Conservation (phyloP, 768 basidiomycete species). For the Hortiboletus campestris region DNA sequence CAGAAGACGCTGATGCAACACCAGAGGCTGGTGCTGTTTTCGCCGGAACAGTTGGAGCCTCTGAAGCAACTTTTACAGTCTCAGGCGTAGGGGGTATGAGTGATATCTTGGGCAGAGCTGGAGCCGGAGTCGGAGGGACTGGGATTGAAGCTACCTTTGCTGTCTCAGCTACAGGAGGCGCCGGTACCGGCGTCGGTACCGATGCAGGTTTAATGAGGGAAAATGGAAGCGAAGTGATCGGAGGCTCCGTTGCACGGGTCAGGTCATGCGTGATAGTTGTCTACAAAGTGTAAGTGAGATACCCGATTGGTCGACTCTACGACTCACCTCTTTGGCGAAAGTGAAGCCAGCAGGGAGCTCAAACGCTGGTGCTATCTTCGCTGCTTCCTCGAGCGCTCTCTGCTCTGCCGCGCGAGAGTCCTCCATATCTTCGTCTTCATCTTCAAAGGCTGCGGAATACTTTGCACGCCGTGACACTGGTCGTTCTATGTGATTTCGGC, state of each 20-base stretch:
- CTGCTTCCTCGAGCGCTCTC: conserved; percentile 51
- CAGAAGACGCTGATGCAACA: conserved; percentile 11
- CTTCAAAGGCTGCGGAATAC: conserved; percentile 66
- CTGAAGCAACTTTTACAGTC: conserved; percentile 16
- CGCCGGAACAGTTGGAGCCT: not conserved
- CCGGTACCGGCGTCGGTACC: not conserved
- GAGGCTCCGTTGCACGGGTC: conserved; percentile 59
- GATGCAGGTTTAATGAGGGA: conserved; percentile 47
- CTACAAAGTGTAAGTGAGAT: conserved; percentile 22
- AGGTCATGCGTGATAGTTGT: conserved; percentile 39
- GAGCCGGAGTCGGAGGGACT: conserved; percentile 10
- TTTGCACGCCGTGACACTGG: conserved; percentile 49
- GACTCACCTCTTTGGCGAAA: conserved; percentile 60
- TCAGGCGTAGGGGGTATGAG: conserved; percentile 29
- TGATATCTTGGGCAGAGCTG: conserved; percentile 22
- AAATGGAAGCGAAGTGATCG: conserved; percentile 62
- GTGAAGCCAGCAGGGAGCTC: conserved; percentile 62
- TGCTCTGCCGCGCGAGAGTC: conserved; percentile 43
- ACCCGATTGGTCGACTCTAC: not conserved
- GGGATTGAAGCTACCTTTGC: conserved; percentile 14
- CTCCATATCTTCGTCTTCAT: conserved; percentile 44
- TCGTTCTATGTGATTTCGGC: conserved; percentile 60
- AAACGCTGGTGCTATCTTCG: conserved; percentile 55
- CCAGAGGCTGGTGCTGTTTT: conserved; percentile 7
- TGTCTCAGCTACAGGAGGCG: conserved; percentile 14